Percentiles rank a stretch among this genome's conserved stretches.
These are phyloP conservation scores for Alternaria viburni DNA, from an alignment of 2,329 filamentous ascomycete species.

Conservation along the genomic window DNA sequence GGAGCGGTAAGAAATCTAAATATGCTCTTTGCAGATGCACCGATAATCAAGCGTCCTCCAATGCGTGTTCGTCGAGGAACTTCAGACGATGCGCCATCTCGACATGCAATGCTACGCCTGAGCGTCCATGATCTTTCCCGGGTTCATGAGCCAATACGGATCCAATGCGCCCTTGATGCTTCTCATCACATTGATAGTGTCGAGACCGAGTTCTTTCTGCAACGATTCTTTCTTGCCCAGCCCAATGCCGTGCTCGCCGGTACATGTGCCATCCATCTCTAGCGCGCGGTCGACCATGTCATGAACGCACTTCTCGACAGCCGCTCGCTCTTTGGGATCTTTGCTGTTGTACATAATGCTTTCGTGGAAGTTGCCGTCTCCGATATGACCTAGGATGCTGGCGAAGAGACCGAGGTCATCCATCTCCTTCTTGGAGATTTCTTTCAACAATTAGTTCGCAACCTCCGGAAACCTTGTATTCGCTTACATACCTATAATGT, in stretches of 20 bases:
- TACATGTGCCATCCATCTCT: constrained; percentile 93
- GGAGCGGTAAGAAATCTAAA: not conserved
- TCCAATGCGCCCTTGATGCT: constrained; percentile 83
- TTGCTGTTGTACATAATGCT: constrained; percentile 85
- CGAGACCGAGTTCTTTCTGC: constrained; percentile 77
- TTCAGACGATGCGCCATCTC: not conserved
- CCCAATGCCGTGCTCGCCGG: constrained; percentile 85
- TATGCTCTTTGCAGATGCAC: constrained; percentile 12
- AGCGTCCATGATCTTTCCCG: constrained; percentile 84
- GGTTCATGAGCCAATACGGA: constrained; percentile 88
- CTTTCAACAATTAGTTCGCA: constrained; percentile 51
- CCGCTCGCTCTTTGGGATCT: constrained; percentile 71
- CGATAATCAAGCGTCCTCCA: constrained; percentile 25
- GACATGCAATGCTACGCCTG: constrained; percentile 19
- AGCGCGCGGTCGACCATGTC: constrained; percentile 90
- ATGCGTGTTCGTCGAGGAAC: constrained; percentile 18
- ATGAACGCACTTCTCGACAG: constrained; percentile 81
- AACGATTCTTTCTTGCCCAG: constrained; percentile 85
- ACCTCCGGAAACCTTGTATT: not conserved
- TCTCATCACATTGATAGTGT: constrained; percentile 84
- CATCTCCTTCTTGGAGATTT: constrained; percentile 88
- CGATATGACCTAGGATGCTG: constrained; percentile 86
- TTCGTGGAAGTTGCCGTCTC: constrained; percentile 94
- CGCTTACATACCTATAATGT: constrained; percentile 61
- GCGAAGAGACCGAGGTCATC: constrained; percentile 85